Evolutionary conservation across 164 flowering plant genomes (phyloP).

Genomic region (Chloranthus sessilifolius): DNA sequence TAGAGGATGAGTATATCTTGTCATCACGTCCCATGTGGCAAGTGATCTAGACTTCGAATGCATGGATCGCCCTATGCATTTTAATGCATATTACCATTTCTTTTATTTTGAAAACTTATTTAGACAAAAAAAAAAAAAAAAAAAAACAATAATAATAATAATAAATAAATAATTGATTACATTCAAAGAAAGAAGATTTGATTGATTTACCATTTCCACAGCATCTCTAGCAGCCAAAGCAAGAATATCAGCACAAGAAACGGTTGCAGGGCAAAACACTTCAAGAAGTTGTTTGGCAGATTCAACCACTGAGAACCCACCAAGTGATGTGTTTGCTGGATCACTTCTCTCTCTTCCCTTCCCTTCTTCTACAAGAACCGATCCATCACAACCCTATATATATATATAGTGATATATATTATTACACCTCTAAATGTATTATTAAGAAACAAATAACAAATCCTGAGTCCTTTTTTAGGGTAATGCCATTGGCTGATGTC

Average conservation of each 20-base stretch:
- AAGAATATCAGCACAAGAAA: conserved; percentile 80
- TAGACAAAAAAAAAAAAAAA: too few relatives aligned
- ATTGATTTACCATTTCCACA: conserved; percentile 46
- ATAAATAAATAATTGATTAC: too few relatives aligned
- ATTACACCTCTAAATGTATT: background rate
- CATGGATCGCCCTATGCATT: too few relatives aligned
- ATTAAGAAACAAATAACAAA: background rate
- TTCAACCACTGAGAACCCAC: conserved; percentile 64
- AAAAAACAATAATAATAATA: too few relatives aligned
- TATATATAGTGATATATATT: background rate
- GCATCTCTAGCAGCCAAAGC: conserved; percentile 81
- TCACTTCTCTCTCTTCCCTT: conserved; percentile 57
- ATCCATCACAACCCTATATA: conserved; percentile 83
- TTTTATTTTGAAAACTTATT: too few relatives aligned
- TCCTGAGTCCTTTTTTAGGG: too few relatives aligned
- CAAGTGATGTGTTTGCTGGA: conserved; percentile 67
- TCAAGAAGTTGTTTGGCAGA: conserved; percentile 60
- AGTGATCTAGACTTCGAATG: too few relatives aligned
- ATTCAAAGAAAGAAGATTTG: background rate
- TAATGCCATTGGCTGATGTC: too few relatives aligned
- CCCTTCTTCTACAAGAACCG: conserved; percentile 63
- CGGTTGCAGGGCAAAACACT: conserved; percentile 60
- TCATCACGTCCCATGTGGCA: too few relatives aligned
- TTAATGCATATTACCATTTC: too few relatives aligned
- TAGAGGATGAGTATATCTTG: too few relatives aligned